phyloP scores from a whole-genome alignment of 176 grass and related monocot species.

The Oryza glumipatula region DNA sequence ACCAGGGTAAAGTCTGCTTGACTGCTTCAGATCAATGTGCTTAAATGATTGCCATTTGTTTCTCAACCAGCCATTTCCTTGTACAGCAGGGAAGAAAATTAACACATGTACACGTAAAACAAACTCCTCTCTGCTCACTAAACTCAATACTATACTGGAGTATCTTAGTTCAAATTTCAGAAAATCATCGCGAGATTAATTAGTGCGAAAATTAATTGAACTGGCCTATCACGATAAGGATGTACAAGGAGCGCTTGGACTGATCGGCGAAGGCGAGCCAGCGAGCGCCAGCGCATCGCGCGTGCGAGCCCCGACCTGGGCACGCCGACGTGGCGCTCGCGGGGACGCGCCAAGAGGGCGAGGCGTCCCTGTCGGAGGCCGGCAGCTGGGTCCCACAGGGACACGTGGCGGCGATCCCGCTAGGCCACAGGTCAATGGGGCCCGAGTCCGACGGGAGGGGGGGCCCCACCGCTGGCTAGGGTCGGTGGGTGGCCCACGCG shows the following conservation, averaged over 20 bases:
- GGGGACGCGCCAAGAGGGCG: background rate
- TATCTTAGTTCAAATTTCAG: background rate
- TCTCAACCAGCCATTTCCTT: background rate
- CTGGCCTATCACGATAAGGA: background rate
- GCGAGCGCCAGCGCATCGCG: too few species aligned
- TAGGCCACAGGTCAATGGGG: slow-evolving; percentile 29
- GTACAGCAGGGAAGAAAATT: background rate
- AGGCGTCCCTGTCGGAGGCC: slow-evolving; percentile 35
- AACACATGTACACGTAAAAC: background rate
- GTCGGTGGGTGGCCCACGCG: slow-evolving; percentile 26
- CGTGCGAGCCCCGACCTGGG: background rate
- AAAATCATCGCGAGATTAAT: background rate
- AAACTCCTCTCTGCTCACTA: background rate
- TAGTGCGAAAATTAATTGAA: background rate
- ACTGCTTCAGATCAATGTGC: background rate
- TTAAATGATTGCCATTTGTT: background rate
- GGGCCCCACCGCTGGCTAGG: background rate
- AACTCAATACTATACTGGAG: too few species aligned
- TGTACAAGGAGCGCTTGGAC: too few species aligned
- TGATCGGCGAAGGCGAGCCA: too few species aligned
- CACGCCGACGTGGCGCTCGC: slow-evolving; percentile 4
- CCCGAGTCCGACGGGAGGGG: background rate
- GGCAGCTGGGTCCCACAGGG: background rate
- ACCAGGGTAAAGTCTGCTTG: background rate
- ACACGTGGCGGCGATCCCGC: slow-evolving; percentile 24